A percentile compares a stretch with the other conserved stretches of the same genome.
Conservation (phyloP, 352 stramenopile species). For the Globisporangium irregulare region DNA sequence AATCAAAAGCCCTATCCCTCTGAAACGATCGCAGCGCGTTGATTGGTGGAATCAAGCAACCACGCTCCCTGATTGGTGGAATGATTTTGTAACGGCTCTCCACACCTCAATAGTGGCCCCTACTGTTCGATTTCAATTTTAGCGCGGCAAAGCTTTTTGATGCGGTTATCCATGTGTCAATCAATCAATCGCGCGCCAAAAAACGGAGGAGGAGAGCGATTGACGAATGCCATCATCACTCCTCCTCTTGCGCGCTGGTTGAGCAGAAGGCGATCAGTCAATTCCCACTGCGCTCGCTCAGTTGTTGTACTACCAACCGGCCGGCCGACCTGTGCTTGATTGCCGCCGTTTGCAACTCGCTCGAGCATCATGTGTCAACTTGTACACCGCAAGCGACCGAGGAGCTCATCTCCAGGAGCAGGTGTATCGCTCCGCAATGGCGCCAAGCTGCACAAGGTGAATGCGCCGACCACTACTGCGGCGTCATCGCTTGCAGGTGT, state of each 20-base stretch:
- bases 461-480: background rate
- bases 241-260: conserved; percentile 27
- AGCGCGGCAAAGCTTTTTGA: conserved; percentile 6
- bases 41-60: conserved; percentile 24
- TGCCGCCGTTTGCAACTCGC: background rate
- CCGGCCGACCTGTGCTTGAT: background rate
- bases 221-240: conserved; percentile 21
- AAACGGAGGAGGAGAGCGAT: conserved; percentile 20
- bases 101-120: conserved; percentile 5
- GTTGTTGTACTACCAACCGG: background rate
- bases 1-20: too few species aligned
- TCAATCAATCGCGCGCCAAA: conserved; percentile 7
- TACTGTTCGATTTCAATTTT: conserved; percentile 1
- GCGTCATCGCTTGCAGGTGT: too few species aligned
- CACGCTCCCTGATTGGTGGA: conserved; percentile 33
- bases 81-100: conserved; percentile 14
- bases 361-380: conserved; percentile 12
- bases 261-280: conserved; percentile 9
- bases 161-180: background rate
- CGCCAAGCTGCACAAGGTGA: conserved; percentile 5
- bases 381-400: conserved; percentile 15
- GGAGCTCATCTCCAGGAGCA: conserved; percentile 3
- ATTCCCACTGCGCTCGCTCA: background rate
- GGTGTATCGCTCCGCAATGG: background rate
- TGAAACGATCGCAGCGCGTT: background rate